phyloP scores from a whole-genome alignment of 768 basidiomycete species.

The Boletellus ananiceps region DNA sequence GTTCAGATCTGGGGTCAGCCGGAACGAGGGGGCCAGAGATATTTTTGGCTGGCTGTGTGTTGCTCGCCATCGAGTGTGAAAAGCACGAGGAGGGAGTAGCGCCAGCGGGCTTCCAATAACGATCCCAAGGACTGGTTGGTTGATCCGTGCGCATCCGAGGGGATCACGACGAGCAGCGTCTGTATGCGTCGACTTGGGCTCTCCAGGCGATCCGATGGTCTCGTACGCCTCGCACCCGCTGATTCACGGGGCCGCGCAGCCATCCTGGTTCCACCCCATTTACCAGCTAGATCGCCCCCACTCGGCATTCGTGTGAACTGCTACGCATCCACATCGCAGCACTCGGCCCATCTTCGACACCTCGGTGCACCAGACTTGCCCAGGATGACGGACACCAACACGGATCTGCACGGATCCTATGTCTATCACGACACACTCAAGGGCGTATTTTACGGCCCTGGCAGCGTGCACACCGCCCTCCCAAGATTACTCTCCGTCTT shows the following conservation, averaged over 20 bases:
- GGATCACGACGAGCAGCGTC: conserved; percentile 1
- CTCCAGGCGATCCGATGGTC: conserved; percentile 15
- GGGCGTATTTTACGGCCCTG: conserved; percentile 69
- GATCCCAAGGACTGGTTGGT: not conserved
- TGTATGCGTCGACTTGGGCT: not conserved
- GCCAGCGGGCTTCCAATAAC: not conserved
- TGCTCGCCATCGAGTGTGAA: too few species aligned
- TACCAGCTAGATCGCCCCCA: too few species aligned
- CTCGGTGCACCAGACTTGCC: not conserved
- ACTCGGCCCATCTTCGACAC: conserved; percentile 1
- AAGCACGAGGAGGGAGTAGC: too few species aligned
- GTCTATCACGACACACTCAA: conserved; percentile 65
- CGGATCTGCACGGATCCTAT: conserved; percentile 49
- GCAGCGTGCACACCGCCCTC: conserved; percentile 55
- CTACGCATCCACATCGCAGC: not conserved
- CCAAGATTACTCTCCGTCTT: conserved; percentile 55
- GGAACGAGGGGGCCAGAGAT: too few species aligned
- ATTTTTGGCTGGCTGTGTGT: too few species aligned
- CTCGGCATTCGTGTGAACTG: too few species aligned
- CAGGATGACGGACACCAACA: conserved; percentile 9
- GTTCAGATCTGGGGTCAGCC: conserved; percentile 32
- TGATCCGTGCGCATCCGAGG: conserved; percentile 9
- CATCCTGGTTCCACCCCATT: conserved; percentile 4
- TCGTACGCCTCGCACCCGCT: not conserved
- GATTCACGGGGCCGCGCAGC: conserved; percentile 11